These are phyloP conservation scores for Chaetoceros muelleri DNA, from an alignment of 108 stramenopile genomes.

Conservation along the genomic window DNA sequence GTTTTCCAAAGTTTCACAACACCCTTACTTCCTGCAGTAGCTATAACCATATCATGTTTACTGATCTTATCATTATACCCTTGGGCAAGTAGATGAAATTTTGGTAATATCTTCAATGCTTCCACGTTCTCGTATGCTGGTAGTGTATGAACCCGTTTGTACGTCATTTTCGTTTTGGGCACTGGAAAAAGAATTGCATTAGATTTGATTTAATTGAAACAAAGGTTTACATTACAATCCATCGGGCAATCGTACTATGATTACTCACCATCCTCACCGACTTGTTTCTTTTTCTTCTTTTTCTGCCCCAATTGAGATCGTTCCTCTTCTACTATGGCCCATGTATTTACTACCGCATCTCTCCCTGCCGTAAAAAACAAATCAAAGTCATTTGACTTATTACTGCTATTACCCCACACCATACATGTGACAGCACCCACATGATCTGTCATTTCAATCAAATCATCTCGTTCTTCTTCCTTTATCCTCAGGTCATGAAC, in stretches of 20 bases:
- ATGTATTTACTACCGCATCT: conserved; percentile 78
- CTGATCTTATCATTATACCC: not conserved
- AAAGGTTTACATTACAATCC: too few relatives aligned
- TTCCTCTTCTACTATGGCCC: conserved; percentile 67
- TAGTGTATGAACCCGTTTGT: conserved; percentile 59
- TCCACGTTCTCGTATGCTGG: conserved; percentile 80
- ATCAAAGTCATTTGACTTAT: conserved; percentile 13
- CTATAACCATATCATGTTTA: conserved; percentile 31
- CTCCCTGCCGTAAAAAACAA: conserved; percentile 63
- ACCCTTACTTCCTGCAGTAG: conserved; percentile 73
- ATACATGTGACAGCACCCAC: conserved; percentile 80
- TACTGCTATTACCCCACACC: conserved; percentile 35
- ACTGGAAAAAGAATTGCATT: conserved; percentile 6
- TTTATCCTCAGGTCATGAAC: conserved; percentile 63
- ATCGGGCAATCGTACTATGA: too few relatives aligned
- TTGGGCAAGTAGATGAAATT: not conserved
- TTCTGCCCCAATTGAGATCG: conserved; percentile 15
- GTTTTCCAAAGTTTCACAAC: conserved; percentile 61
- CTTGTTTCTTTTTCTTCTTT: conserved; percentile 32
- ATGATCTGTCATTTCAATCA: conserved; percentile 74
- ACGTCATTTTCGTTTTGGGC: conserved; percentile 9
- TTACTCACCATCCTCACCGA: conserved; percentile 6
- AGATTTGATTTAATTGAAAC: too few relatives aligned
- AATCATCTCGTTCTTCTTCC: conserved; percentile 19
- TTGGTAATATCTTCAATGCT: conserved; percentile 54